phyloP scores from a whole-genome alignment of 140 eudicot species.

The Oenanthe javanica region DNA sequence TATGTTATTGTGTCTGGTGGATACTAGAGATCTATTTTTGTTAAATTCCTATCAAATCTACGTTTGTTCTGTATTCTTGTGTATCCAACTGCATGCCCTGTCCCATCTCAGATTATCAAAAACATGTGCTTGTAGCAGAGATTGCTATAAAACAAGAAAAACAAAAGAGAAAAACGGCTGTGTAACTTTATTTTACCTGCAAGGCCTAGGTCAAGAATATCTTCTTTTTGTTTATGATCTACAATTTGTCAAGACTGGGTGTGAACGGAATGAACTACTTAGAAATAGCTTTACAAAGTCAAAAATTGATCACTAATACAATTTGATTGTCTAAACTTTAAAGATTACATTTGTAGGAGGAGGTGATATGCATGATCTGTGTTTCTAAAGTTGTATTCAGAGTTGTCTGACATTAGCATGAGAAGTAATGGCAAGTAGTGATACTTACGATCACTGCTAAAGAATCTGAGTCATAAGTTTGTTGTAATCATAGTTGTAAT shows the following conservation, averaged over 20 bases:
- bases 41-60: neutral
- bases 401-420: neutral
- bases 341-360: neutral
- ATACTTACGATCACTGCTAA: neutral
- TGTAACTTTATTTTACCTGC: neutral
- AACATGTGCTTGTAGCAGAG: constrained; percentile 3
- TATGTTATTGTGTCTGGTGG: constrained; percentile 16
- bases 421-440: neutral
- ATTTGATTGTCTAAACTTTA: neutral
- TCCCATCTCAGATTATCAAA: neutral
- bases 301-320: neutral
- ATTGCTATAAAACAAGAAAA: neutral
- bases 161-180: neutral
- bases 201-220: neutral
- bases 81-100: neutral
- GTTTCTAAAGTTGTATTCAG: neutral
- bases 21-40: neutral
- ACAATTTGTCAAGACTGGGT: neutral
- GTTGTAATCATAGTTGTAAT: neutral
- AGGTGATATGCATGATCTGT: neutral
- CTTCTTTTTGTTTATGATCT: neutral
- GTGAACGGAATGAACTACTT: neutral
- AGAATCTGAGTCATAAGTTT: neutral
- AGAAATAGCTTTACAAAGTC: neutral
- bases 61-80: too few species aligned